Conservation (phyloP, 345 rosid species). For the Salix udensis region DNA sequence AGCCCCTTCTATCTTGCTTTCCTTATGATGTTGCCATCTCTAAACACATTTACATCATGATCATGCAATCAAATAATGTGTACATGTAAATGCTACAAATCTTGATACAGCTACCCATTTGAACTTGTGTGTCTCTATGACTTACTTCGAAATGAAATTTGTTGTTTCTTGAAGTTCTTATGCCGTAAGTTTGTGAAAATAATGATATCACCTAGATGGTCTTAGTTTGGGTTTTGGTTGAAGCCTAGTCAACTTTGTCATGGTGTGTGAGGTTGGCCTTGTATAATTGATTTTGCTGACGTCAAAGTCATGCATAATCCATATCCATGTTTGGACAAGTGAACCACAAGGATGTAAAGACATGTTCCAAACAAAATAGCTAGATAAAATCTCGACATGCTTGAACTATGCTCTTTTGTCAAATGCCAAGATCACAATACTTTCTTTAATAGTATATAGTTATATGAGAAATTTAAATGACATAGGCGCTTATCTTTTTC, state of each 20-base stretch:
- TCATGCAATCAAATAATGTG: background rate
- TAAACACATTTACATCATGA: background rate
- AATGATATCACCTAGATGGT: background rate
- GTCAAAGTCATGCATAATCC: background rate
- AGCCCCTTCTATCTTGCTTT: conserved; percentile 21
- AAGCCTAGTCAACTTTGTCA: background rate
- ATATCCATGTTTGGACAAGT: background rate
- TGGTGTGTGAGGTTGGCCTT: background rate
- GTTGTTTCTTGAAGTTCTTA: background rate
- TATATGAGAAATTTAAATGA: background rate
- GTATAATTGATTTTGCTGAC: background rate
- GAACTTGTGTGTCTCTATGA: background rate
- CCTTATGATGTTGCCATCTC: background rate
- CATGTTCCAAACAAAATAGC: background rate
- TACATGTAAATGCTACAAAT: background rate
- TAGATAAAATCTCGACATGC: background rate
- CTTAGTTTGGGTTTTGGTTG: background rate
- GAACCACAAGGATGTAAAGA: background rate
- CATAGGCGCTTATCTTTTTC: background rate
- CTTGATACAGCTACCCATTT: background rate
- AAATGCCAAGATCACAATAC: background rate
- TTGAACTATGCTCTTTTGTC: background rate
- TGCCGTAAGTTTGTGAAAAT: too few relatives aligned
- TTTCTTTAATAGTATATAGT: background rate
- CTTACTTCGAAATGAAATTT: background rate